Evolutionary conservation across 148 eudicot genomes (phyloP).

Genomic region (Bassia scoparia): DNA sequence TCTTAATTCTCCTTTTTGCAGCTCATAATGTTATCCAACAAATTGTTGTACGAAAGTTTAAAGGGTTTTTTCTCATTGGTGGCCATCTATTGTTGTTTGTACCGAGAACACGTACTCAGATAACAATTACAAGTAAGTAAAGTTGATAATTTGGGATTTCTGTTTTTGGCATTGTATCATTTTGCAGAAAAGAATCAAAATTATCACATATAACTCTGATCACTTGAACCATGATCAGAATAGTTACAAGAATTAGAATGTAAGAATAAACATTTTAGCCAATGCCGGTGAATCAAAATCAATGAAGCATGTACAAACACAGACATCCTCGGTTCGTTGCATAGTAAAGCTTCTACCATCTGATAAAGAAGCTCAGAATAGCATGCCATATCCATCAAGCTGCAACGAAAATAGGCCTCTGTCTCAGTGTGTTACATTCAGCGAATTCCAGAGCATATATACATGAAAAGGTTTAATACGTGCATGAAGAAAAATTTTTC

Average conservation of each 20-base stretch:
- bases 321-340: not conserved
- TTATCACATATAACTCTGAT: too few relatives aligned
- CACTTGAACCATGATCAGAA: not conserved
- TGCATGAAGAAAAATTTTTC: not conserved
- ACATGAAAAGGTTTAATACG: not conserved
- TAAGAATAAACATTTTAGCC: not conserved
- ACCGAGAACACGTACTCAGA: not conserved
- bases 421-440: not conserved
- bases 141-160: not conserved
- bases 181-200: constrained; percentile 3
- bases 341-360: constrained; percentile 26
- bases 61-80: too few relatives aligned
- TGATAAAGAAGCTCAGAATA: constrained; percentile 41
- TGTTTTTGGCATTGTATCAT: not conserved
- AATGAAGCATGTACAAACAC: constrained; percentile 5
- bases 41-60: not conserved
- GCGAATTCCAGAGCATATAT: not conserved
- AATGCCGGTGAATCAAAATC: not conserved
- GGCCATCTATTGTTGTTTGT: too few relatives aligned
- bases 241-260: not conserved
- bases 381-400: constrained; percentile 71
- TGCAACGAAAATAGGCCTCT: constrained; percentile 27
- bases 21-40: not conserved
- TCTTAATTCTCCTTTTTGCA: too few relatives aligned
- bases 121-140: not conserved